Evolutionary conservation across 768 basidiomycete species (phyloP), one percentile per base, ranked within the genome.

Genomic region (Lenzites betulinus): DNA sequence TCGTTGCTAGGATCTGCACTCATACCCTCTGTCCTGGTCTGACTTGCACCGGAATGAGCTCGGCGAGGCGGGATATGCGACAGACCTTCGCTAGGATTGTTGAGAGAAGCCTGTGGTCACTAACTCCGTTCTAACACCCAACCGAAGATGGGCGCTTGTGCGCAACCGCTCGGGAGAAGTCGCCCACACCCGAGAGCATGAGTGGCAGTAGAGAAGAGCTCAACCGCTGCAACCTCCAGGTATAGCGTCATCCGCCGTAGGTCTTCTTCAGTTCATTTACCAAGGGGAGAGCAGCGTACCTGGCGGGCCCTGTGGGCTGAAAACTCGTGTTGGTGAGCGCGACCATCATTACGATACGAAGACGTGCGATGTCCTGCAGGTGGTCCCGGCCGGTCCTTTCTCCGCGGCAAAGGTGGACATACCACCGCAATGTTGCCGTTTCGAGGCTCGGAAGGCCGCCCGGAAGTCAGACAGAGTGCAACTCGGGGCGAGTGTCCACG

Each of bases 341-440:
- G 60, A 44, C 46, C 15, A 44, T 55, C 48, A 61, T 61, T 55
- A 61, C 60, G 60, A 47, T 54, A 61, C 13, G 49, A 46, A 51
- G 48, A 49, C 59, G 59, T 60, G 59, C 51, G 49, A 35, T 26
- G 30, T 13, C 56, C 48, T 58, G 49, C 54, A 61, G 60, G 60
- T 22, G 7, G n/a, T 22, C 28, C 51, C 42, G 46, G 23, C 46
- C 38, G 46, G 53, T 2, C 41, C 30, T n/a, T n/a, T 48, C 23
- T 50, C 41, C 47, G 53, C 59, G 48, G 54, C 23, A 33, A 35
- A 43, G 35, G 23, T 58, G 56, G 48, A 58, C 26, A 18, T n/a
- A 8, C 13, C 36, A 13, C 28, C 16, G 48, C 56, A 36, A 43
- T 58, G 16, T 50, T n/a, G 12, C 48, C 47, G 13, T 33, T 41